A percentile compares a stretch with the other conserved stretches of the same genome.
These are phyloP conservation scores for Salix caprea DNA, from an alignment of 345 rosid genomes.

Conservation along the genomic window DNA sequence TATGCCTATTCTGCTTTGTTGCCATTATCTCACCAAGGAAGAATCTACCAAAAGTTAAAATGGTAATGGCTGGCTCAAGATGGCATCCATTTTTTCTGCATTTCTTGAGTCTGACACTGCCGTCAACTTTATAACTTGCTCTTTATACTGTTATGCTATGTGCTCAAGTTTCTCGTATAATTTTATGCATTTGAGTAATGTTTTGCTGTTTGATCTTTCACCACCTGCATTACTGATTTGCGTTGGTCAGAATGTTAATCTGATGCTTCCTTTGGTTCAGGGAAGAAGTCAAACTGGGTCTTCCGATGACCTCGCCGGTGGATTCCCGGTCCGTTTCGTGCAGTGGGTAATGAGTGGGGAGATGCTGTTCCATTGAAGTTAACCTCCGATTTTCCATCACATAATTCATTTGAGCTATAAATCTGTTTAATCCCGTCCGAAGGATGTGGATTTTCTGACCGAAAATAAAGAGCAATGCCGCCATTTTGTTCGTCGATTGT, in stretches of 20 bases:
- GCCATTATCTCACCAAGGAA: too few relatives aligned
- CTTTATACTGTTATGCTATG: too few relatives aligned
- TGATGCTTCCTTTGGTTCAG: constrained; percentile 23
- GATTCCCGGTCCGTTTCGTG: constrained; percentile 45
- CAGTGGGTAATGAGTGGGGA: constrained; percentile 72
- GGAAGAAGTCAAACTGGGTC: constrained; percentile 30
- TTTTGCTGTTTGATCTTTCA: neutral
- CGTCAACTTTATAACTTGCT: too few relatives aligned
- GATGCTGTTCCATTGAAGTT: constrained; percentile 25
- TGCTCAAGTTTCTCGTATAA: too few relatives aligned
- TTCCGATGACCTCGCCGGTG: constrained; percentile 12
- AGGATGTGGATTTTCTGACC: constrained; percentile 41
- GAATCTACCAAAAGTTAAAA: too few relatives aligned
- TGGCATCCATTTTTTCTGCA: too few relatives aligned
- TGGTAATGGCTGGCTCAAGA: too few relatives aligned
- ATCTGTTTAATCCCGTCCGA: constrained; percentile 41
- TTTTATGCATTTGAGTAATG: too few relatives aligned
- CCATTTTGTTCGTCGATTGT: constrained; percentile 8
- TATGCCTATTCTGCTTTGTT: neutral
- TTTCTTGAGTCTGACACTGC: too few relatives aligned
- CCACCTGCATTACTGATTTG: neutral
- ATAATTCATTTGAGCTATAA: constrained; percentile 9
- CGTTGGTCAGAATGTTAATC: neutral
- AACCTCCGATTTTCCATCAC: neutral
- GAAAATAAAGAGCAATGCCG: constrained; percentile 6